phyloP scores from a whole-genome alignment of 495 filamentous ascomycete species.

The Staphylotrichum longicolle region DNA sequence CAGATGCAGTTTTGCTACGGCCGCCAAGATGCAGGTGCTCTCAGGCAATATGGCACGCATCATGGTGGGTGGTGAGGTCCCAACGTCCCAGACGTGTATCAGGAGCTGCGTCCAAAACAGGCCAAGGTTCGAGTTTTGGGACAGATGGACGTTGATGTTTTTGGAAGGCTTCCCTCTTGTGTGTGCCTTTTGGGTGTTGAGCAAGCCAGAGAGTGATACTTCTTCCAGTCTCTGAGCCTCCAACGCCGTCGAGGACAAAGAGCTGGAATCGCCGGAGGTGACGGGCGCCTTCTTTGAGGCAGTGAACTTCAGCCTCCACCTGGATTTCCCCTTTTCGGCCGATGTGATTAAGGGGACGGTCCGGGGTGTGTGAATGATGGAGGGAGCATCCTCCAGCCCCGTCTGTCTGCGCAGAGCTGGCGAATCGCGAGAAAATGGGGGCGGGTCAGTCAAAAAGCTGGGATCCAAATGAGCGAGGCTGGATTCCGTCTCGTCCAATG shows the following conservation, averaged over 20 bases:
- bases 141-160: slow-evolving; percentile 35
- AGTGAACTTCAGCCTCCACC: slow-evolving; percentile 34
- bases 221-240: slow-evolving; percentile 38
- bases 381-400: not conserved
- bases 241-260: slow-evolving; percentile 31
- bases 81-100: slow-evolving; percentile 41
- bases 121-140: slow-evolving; percentile 37
- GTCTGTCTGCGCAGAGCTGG: slow-evolving; percentile 8
- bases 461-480: not conserved
- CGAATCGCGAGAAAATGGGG: slow-evolving; percentile 14
- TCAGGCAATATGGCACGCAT: slow-evolving; percentile 31
- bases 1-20: slow-evolving; percentile 33
- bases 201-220: slow-evolving; percentile 28
- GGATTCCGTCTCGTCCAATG: not conserved
- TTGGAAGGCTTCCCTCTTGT: slow-evolving; percentile 29
- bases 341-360: slow-evolving; percentile 21
- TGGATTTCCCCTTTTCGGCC: slow-evolving; percentile 32
- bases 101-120: slow-evolving; percentile 39
- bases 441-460: slow-evolving; percentile 14
- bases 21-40: slow-evolving; percentile 39
- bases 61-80: slow-evolving; percentile 31
- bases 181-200: slow-evolving; percentile 22
- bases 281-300: slow-evolving; percentile 28
- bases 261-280: slow-evolving; percentile 32
- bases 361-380: slow-evolving; percentile 15